Evolutionary conservation across 345 rosid genomes (phyloP).

Genomic region (Cochlearia excelsa): DNA sequence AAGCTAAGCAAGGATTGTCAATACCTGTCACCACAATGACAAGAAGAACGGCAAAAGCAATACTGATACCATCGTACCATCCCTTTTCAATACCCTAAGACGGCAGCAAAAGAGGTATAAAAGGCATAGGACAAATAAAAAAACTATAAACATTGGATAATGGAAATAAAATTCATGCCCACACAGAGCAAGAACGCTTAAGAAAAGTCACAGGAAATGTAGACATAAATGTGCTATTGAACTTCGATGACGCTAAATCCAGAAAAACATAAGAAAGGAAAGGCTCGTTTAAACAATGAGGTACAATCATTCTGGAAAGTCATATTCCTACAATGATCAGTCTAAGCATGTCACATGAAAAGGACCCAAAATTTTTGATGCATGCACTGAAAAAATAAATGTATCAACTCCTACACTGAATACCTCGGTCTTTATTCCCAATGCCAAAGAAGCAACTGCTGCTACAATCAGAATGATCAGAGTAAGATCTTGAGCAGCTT

Average conservation of each 20-base stretch:
- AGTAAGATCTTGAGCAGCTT: conserved; percentile 86
- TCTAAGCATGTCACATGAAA: conserved; percentile 1
- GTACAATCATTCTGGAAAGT: not conserved
- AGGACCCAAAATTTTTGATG: not conserved
- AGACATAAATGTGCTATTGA: conserved; percentile 5
- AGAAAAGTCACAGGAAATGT: conserved; percentile 2
- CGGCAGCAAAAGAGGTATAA: conserved; percentile 12
- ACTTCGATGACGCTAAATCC: conserved; percentile 2
- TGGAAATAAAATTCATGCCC: conserved; percentile 16
- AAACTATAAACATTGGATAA: conserved; percentile 11
- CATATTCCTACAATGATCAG: not conserved
- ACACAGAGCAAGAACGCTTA: conserved; percentile 8
- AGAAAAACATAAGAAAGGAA: conserved; percentile 11
- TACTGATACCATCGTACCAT: conserved; percentile 99
- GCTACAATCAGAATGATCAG: conserved; percentile 87
- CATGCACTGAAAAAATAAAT: not conserved
- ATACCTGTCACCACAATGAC: conserved; percentile 95
- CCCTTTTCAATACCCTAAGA: conserved; percentile 78
- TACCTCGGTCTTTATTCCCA: conserved; percentile 98
- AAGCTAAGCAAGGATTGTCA: not conserved
- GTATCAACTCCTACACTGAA: conserved; percentile 26
- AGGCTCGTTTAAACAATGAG: conserved; percentile 3
- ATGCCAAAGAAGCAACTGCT: conserved; percentile 82
- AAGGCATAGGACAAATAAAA: conserved; percentile 22
- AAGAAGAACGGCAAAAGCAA: conserved; percentile 86